Percentiles rank a stretch among this genome's conserved stretches.
Evolutionary conservation across 495 filamentous ascomycete genomes (phyloP).

Genomic region (Paragyromitra xinjiangensis): DNA sequence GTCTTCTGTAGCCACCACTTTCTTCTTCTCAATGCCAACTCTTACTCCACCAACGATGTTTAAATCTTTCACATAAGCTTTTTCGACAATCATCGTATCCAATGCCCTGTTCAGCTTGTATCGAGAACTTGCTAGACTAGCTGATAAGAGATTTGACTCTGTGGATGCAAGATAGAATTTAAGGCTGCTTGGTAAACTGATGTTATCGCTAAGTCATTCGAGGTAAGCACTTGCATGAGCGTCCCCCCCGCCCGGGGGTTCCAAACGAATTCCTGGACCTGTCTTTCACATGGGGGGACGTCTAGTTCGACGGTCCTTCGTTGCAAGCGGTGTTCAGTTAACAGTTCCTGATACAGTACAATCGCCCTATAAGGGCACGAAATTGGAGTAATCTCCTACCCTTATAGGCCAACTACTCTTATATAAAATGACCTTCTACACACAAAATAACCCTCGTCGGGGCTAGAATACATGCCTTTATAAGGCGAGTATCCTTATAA

Average conservation of each 20-base stretch:
- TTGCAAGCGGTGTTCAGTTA: neutral
- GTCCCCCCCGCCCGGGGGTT: neutral
- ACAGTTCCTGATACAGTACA: neutral
- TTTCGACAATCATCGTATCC: conserved; percentile 5
- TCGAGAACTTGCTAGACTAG: neutral
- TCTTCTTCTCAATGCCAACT: neutral
- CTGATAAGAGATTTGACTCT: conserved; percentile 4
- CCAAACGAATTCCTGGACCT: neutral
- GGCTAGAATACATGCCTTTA: too few relatives aligned
- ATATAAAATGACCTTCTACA: too few relatives aligned
- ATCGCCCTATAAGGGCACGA: too few relatives aligned
- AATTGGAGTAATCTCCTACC: too few relatives aligned
- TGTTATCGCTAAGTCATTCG: conserved; percentile 5
- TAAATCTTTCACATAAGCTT: neutral
- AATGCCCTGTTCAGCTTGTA: neutral
- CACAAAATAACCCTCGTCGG: too few relatives aligned
- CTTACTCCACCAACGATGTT: neutral
- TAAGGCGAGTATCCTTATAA: too few relatives aligned
- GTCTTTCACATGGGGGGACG: neutral
- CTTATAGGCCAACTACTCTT: too few relatives aligned
- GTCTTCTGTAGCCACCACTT: neutral
- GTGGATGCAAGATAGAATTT: neutral
- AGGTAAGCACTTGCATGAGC: neutral
- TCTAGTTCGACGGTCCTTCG: neutral
- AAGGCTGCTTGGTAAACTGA: neutral